Percentiles rank a stretch among this genome's conserved stretches.
Conservation (phyloP, 208 protist species). For the Acanthamoeba polyphaga region DNA sequence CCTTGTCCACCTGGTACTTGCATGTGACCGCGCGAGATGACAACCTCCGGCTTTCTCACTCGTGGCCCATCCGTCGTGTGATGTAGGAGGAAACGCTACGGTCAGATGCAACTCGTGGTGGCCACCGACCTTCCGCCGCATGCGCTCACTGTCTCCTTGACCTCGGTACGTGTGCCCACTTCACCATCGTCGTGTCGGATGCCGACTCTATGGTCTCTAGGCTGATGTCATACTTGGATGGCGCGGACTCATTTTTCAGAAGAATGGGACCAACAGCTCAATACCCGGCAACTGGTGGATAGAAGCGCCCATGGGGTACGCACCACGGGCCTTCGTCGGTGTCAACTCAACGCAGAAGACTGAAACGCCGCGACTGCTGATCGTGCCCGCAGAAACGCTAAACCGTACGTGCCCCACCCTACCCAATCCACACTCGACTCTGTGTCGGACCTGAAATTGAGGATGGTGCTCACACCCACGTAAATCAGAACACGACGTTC, state of each 20-base stretch:
- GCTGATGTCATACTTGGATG: not conserved
- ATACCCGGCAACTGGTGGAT: slow-evolving; percentile 25
- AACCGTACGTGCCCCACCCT: not conserved
- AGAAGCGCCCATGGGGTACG: not conserved
- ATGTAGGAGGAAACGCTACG: not conserved
- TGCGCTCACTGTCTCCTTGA: not conserved
- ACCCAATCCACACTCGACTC: not conserved
- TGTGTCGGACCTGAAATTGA: not conserved
- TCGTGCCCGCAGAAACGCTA: not conserved
- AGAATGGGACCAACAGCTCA: not conserved
- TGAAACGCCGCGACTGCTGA: not conserved
- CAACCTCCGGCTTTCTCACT: not conserved
- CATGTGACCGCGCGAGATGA: not conserved
- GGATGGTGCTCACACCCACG: not conserved
- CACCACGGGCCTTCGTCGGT: not conserved
- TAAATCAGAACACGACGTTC: not conserved
- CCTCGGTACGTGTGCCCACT: not conserved
- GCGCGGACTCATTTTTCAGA: not conserved
- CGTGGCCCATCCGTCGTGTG: not conserved
- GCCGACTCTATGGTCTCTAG: not conserved
- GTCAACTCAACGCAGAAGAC: not conserved
- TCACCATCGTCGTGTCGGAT: not conserved
- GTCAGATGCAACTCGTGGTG: slow-evolving; percentile 18
- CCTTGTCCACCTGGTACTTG: not conserved
- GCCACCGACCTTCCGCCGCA: slow-evolving; percentile 2